Base-by-base conservation (phyloP, 1,284 basidiomycete species). In the Cerioporus squamosus region DNA sequence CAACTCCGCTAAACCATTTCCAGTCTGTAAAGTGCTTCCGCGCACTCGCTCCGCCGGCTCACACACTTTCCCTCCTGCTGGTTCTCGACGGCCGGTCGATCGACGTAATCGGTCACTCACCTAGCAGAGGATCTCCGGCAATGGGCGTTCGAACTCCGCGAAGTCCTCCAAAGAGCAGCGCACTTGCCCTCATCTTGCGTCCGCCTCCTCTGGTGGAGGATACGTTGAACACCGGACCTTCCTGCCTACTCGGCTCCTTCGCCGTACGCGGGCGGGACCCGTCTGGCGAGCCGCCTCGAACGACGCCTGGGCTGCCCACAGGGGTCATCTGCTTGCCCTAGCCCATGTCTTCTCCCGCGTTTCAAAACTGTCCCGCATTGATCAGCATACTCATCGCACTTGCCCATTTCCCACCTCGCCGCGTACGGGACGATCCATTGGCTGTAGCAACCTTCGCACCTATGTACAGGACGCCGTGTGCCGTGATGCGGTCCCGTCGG, bases 101-200 rank as follows among this genome's bases (percentile, higher is more conserved):
- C 57, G 47, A 58, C 57, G 51, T 58, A 58, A 58, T 53, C 47
- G 46, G 46, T 33, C 51, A 53, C 44, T 45, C 51, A 44, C 46
- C 45, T 52, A 39, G 23, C 15, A 26, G 9, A 44, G 33, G 20
- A 55, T 49, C 42, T 51, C 47, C 54, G 54, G 33, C 42, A 51
- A 40, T n/a, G 14, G 14, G 18, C 38, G 33, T 51, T 56, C 55
- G 45, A 51, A 56, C 48, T 44, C 55, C 55, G 55, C 55, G 55
- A 55, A 33, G 40, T 31, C 46, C 46, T 44, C 29, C 29, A 50
- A 44, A 18, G 44, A 49, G 53, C 45, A 48, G 36, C 22, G 39
- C 39, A 40, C 22, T 24, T 53, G 23, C 38, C 44, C 23, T 23
- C 29, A 29, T 47, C 22, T 18, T 33, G 18, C 33, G 10, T 18